These are phyloP conservation scores for Xylariales sp. DNA, from an alignment of 2,329 filamentous ascomycete genomes.

Conservation along the genomic window DNA sequence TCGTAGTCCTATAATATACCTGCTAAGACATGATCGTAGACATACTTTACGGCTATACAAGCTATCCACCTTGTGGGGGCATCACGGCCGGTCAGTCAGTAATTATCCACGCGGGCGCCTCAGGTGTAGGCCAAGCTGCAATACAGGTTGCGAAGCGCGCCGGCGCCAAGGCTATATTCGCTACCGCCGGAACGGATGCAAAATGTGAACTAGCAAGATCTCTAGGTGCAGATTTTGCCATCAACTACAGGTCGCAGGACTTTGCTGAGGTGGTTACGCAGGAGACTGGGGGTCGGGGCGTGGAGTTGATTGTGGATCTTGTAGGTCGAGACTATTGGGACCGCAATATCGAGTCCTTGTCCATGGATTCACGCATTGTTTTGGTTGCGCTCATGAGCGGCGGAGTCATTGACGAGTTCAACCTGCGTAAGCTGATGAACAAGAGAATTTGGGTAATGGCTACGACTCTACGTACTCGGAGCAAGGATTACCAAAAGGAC, in stretches of 20 bases:
- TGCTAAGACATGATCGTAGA: not conserved
- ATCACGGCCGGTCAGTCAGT: constrained; percentile 8
- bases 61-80: constrained; percentile 1
- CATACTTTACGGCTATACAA: constrained; percentile 3
- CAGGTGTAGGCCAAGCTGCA: constrained; percentile 3
- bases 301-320: constrained; percentile 1
- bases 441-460: constrained; percentile 3
- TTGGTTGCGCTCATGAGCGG: constrained; percentile 5
- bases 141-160: constrained; percentile 2
- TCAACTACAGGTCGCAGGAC: constrained; percentile 1
- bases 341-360: not conserved
- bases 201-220: not conserved
- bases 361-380: constrained; percentile 2
- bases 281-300: not conserved
- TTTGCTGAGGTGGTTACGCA: not conserved
- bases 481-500: constrained; percentile 1
- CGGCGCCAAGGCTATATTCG: constrained; percentile 1
- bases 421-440: constrained; percentile 4
- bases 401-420: constrained; percentile 1
- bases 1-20: not conserved
- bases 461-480: not conserved
- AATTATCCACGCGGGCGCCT: not conserved
- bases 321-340: constrained; percentile 3
- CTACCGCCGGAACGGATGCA: not conserved
- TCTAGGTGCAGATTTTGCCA: not conserved